Base-by-base conservation (phyloP, 306 rosid species). In the Luffa aegyptiaca region DNA sequence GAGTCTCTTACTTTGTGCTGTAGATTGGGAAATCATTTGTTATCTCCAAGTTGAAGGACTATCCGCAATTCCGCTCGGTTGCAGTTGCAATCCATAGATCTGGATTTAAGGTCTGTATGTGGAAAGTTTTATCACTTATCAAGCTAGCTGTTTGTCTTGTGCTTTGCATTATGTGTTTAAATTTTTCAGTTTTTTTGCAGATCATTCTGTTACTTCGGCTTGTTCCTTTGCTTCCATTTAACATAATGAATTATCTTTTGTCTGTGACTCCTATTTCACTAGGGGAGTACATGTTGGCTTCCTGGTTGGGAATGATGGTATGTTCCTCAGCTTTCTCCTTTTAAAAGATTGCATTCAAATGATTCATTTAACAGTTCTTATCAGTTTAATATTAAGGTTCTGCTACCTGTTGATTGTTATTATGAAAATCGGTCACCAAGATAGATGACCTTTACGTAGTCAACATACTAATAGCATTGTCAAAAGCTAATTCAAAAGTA, bases 281-380 rank as follows among this genome's bases (percentile, higher is more conserved):
- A 11, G 89, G 89, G 84, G 93, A 91, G 71, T 94, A 92, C 88
- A 84, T 91, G 92, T 88, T 94, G 81, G 97, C 97, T 83, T 92
- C 97, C 56, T 94, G 98, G 98, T 73, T 94, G 77, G 98, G 98
- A 86, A 94, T 94, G 97, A 92, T 94, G 98, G 98, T 94, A 90
- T 45, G 31, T 80, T 86, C 83, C 88, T 71, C 45, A 76, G 80
- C 81, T 81, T 81, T 69, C 44, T 81, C 41, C 52, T 68, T 13
- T 49, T 44, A 37, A 52, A 35, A 59, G 68, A 73, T 74, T 83
- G 18, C 76, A 70, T 70, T 39, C 76, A 42, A 70, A 46, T 10
- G 10, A 69, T 42, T n/a, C 16, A 21, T 21, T 58, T 41, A 10
- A n/a, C 10, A n/a, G 16, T n/a, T 69, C 17, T 69, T 10, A 37